Evolutionary conservation across 345 rosid species (phyloP).

Genomic region (Isatis tinctoria): DNA sequence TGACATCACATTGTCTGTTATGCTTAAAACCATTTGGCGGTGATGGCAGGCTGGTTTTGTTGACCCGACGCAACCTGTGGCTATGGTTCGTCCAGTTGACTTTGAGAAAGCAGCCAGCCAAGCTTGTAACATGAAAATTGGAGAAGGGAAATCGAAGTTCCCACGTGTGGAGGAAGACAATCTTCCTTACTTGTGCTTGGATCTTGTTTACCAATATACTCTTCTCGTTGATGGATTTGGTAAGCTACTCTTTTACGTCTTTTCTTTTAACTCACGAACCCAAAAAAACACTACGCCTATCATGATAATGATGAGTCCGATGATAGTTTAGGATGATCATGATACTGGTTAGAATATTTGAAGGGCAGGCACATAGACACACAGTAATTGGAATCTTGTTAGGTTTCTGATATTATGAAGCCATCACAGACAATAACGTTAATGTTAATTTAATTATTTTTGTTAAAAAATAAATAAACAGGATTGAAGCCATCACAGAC

Average conservation of each 20-base stretch:
- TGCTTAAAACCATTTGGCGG: not conserved
- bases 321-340: not conserved
- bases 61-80: constrained; percentile 57
- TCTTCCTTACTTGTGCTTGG: constrained; percentile 88
- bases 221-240: constrained; percentile 93
- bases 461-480: constrained; percentile 7
- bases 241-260: constrained; percentile 29
- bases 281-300: not conserved
- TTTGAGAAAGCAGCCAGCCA: constrained; percentile 74
- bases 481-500: constrained; percentile 76
- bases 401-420: not conserved
- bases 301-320: not conserved
- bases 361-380: not conserved
- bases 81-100: constrained; percentile 62
- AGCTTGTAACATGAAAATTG: constrained; percentile 74
- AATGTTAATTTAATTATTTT: not conserved
- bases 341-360: not conserved
- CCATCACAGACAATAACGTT: not conserved
- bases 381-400: not conserved
- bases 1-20: not conserved
- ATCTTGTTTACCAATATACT: constrained; percentile 82
- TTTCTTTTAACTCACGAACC: not conserved
- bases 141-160: constrained; percentile 52
- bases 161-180: constrained; percentile 44
- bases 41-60: constrained; percentile 72